Evolutionary conservation across 2,329 filamentous ascomycete genomes (phyloP), one percentile per base, ranked within the genome.

Genomic region (Aciculosporium take): DNA sequence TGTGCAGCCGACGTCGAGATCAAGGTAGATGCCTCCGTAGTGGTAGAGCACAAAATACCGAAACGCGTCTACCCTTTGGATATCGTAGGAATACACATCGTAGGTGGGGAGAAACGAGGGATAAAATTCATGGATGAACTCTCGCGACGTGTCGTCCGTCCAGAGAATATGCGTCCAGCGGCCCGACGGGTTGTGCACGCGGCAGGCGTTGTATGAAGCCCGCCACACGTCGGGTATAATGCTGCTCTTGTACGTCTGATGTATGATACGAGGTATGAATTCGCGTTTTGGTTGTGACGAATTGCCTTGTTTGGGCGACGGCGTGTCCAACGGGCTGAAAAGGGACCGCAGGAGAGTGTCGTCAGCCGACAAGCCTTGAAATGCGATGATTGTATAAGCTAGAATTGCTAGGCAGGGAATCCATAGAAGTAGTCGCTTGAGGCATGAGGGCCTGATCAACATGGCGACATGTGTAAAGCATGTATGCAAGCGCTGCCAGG

Each of bases 21-120:
- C 84, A 50, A 89, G 77, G 59, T 89, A 89, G 42, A 86, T 78
- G 31, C 84, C 84, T 42, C 84, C 84, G 55, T 76, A 88, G 59
- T 84, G 75, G 40, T 78, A 71, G 25, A 91, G 68, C 17, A 87
- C 69, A 56, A 89, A 88, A 63, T 89, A 89, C 39, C 84, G 74
- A 51, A 89, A 82, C 5, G 81, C 69, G 54, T 89, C 84, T 42
- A 83, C 81, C 46, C 82, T 74, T 61, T 88, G 81, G 48, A 89
- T 86, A 10, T 79, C 76, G 57, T 80, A 84, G 25, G 67, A 69
- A 61, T 88, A 89, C 52, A 69, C 70, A 53, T 84, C 77, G 54
- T 83, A 91, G 0, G 79, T 84, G 40, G 76, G 68, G 13, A 85
- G 64, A 57, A 86, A 88, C 79, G 81, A 87, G 1, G 81, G 75